Evolutionary conservation across 2,329 filamentous ascomycete species (phyloP).

Genomic region (Zasmidium angulare): DNA sequence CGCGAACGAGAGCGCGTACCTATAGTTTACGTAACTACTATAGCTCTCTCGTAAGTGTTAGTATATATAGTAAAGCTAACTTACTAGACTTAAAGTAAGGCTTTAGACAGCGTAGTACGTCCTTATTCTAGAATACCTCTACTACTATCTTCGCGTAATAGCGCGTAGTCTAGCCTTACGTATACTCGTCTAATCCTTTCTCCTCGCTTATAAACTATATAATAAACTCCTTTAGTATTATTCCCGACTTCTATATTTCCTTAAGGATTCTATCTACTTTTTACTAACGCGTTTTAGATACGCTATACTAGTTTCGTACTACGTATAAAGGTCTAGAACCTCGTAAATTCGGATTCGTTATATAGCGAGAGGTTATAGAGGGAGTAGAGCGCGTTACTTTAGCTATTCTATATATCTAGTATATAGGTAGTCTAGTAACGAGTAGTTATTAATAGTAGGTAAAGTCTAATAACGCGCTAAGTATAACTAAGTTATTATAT

Average conservation of each 20-base stretch:
- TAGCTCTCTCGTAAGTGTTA: neutral
- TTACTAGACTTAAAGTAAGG: neutral
- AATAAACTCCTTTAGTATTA: neutral
- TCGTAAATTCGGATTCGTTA: neutral
- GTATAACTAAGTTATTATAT: too few species aligned
- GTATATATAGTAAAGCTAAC: neutral
- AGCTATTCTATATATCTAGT: too few species aligned
- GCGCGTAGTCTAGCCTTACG: neutral
- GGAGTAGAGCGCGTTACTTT: too few species aligned
- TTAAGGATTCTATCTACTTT: neutral
- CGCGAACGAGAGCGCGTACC: neutral
- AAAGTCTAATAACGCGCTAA: too few species aligned
- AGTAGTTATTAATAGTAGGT: too few species aligned
- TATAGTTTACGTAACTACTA: neutral
- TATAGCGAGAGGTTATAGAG: neutral
- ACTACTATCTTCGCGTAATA: neutral
- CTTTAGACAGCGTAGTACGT: neutral
- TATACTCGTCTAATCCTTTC: neutral
- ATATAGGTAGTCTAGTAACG: too few species aligned
- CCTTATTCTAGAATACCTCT: neutral
- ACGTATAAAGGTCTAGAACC: neutral
- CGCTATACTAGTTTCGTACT: neutral
- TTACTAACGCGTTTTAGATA: neutral
- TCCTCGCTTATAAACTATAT: neutral
- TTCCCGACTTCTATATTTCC: neutral